Evolutionary conservation across 2,329 filamentous ascomycete genomes (phyloP).

Genomic region (Didymosphaeria variabile): DNA sequence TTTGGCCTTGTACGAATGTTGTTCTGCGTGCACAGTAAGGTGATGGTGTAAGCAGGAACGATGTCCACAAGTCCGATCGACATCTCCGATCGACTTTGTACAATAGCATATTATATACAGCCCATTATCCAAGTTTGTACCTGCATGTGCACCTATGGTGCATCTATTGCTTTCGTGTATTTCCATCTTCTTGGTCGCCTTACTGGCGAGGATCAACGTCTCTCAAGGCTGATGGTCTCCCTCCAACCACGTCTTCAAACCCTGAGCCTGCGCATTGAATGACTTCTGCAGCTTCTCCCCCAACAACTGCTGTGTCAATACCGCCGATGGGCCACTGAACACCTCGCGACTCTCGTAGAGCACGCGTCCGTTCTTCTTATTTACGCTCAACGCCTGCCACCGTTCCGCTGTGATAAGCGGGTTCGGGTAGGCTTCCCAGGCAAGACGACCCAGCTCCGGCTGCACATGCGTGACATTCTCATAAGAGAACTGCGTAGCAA

Average conservation of each 20-base stretch:
- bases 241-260: conserved; percentile 36
- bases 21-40: not conserved
- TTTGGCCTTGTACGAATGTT: not conserved
- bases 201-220: not conserved
- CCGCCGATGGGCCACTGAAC: conserved; percentile 31
- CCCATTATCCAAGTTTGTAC: not conserved
- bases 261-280: conserved; percentile 41
- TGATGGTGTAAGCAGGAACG: not conserved
- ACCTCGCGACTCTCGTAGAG: conserved; percentile 45
- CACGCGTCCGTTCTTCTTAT: conserved; percentile 32
- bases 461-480: conserved; percentile 44
- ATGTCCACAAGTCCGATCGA: not conserved
- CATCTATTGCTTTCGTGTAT: not conserved
- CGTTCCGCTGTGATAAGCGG: conserved; percentile 28
- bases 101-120: not conserved
- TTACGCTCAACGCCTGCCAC: conserved; percentile 40
- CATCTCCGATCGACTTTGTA: conserved; percentile 1
- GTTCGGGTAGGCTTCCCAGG: conserved; percentile 34
- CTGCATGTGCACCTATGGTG: not conserved
- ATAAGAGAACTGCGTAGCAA: conserved; percentile 33
- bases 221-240: not conserved
- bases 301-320: conserved; percentile 22
- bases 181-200: not conserved
- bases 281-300: conserved; percentile 31
- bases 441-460: conserved; percentile 32